Conservation (phyloP, 257 asterid genomes). For the Capsicum pubescens region DNA sequence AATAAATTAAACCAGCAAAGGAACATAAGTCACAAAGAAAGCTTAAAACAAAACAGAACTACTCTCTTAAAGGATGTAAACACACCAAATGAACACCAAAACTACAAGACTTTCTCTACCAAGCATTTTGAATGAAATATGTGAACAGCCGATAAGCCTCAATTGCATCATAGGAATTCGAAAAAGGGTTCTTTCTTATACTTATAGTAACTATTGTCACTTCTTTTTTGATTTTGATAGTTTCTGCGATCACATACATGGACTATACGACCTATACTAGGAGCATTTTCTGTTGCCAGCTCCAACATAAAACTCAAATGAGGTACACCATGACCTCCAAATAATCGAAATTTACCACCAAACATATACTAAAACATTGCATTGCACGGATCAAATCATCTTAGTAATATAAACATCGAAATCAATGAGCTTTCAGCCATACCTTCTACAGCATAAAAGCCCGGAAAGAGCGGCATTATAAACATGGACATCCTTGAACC, state of each 20-base stretch:
- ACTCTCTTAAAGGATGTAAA: background rate
- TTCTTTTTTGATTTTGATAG: too few relatives aligned
- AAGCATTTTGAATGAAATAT: background rate
- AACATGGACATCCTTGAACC: constrained; percentile 70
- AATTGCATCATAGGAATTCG: too few relatives aligned
- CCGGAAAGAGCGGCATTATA: constrained; percentile 88
- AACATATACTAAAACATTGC: background rate
- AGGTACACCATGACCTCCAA: constrained; percentile 16
- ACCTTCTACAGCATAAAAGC: constrained; percentile 72
- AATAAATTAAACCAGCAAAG: constrained; percentile 17
- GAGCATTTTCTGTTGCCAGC: background rate
- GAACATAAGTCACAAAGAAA: constrained; percentile 12
- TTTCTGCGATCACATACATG: too few relatives aligned
- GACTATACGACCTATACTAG: background rate
- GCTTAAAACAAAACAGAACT: background rate
- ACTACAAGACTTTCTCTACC: background rate
- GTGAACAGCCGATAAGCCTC: background rate
- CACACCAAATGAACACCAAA: constrained; percentile 4
- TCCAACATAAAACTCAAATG: constrained; percentile 11
- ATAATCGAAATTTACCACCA: background rate
- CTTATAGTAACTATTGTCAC: too few relatives aligned
- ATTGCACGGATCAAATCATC: constrained; percentile 8
- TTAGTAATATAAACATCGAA: background rate
- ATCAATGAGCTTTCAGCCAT: constrained; percentile 25
- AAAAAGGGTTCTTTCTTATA: too few relatives aligned